Base-by-base conservation (phyloP, 345 rosid genomes). In the Citrus mangshanensis region DNA sequence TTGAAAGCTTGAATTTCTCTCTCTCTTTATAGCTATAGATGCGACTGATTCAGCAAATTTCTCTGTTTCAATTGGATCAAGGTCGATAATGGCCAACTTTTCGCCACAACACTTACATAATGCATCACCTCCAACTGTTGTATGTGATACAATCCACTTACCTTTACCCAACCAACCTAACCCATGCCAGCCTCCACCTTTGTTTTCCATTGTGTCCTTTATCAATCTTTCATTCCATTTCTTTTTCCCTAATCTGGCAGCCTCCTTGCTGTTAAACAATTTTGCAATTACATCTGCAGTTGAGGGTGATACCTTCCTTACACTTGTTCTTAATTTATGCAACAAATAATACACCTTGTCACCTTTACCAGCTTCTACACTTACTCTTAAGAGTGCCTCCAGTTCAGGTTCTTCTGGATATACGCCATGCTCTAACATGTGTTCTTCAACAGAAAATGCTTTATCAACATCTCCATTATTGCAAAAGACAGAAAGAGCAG, bases 121-220 rank as follows among this genome's bases (percentile, higher is more conserved):
- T 49, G 84, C 96, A 82, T 89, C 89, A 56, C 28, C 69, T 61
- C 85, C 88, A 68, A 92, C 51, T 21, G 74, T 16, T 1, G 93
- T 73, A 67, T 8, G 65, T 34, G 88, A 83, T 49, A 90, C 76
- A 5, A 13, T 80, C 96, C 94, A 92, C 76, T 76, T 88, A 64
- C 93, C 93, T 74, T 77, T 89, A 14, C 93, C 96, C 68, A 92
- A 78, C 96, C 94, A 92, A 62, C 93, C 96, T 27, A 81, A 84
- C 70, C 92, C 93, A 72, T 90, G 96, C 91, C 93, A 90, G 35
- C 96, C 93, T 77, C 93, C 96, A 61, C 93, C 96, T 70, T 85
- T 80, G 82, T 80, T 85, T 82, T 68, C 79, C 28, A 88, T 80
- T 54, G 84, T 84, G 78, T 86, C 84, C 71, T 75, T 78, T 64